Conservation (phyloP, 352 stramenopile genomes). For the Pilasporangium apinafurcum region DNA sequence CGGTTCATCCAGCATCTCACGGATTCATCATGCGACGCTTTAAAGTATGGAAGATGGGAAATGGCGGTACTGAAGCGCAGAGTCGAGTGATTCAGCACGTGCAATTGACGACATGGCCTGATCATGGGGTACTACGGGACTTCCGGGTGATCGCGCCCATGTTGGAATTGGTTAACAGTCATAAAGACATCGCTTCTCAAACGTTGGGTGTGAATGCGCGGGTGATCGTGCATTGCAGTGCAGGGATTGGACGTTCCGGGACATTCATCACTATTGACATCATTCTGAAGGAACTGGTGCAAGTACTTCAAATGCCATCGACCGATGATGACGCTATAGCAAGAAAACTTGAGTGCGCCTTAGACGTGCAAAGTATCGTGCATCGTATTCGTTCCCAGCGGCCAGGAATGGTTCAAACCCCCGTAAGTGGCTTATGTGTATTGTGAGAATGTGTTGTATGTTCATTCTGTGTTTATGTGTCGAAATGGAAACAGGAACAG, state of each 20-base stretch:
- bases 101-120: slow-evolving; percentile 74
- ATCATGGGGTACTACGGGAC: slow-evolving; percentile 70
- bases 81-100: slow-evolving; percentile 56
- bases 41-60: slow-evolving; percentile 29
- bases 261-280: slow-evolving; percentile 85
- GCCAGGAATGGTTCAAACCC: slow-evolving; percentile 79
- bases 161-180: slow-evolving; percentile 60
- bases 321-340: slow-evolving; percentile 13
- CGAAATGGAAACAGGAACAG: slow-evolving; percentile 43
- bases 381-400: slow-evolving; percentile 59
- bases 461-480: slow-evolving; percentile 1
- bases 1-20: slow-evolving; percentile 13
- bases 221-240: slow-evolving; percentile 75
- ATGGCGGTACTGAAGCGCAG: slow-evolving; percentile 7
- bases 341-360: slow-evolving; percentile 12
- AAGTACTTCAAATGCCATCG: slow-evolving; percentile 10
- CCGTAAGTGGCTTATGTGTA: slow-evolving; percentile 26
- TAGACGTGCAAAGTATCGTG: slow-evolving; percentile 56
- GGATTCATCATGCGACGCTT: slow-evolving; percentile 53
- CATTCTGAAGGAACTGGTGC: slow-evolving; percentile 47
- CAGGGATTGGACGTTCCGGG: slow-evolving; percentile 70
- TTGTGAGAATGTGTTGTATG: not conserved
- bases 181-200: slow-evolving; percentile 18
- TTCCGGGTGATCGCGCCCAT: slow-evolving; percentile 68
- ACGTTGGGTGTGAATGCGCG: slow-evolving; percentile 14